Conservation (phyloP, 2,329 filamentous ascomycete genomes). For the Hypoxylon sp. region DNA sequence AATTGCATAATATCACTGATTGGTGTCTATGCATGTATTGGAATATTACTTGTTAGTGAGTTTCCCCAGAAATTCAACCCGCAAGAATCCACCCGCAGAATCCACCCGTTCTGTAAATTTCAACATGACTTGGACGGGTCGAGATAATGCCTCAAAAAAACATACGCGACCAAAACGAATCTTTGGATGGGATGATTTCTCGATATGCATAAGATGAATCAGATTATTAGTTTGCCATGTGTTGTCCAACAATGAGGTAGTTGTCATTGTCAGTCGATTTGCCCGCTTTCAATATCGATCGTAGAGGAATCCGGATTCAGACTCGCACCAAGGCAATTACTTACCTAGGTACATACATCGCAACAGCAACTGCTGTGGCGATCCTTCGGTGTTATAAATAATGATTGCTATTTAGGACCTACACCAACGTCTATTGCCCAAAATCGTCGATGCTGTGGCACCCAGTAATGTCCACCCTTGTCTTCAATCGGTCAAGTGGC, state of each 20-base stretch:
- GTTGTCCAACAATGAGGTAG: constrained; percentile 2
- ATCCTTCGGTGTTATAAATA: constrained; percentile 32
- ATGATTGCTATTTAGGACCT: constrained; percentile 24
- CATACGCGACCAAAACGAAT: neutral
- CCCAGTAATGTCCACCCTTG: constrained; percentile 27
- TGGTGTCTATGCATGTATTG: neutral
- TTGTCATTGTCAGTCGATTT: neutral
- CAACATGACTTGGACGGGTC: neutral
- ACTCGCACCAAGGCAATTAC: constrained; percentile 17
- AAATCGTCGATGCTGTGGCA: constrained; percentile 36
- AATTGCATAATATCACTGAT: neutral
- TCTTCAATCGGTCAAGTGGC: constrained; percentile 28
- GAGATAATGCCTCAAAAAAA: neutral
- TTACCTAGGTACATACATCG: too few species aligned
- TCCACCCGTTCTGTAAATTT: neutral
- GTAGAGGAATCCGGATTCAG: constrained; percentile 28
- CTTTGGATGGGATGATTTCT: neutral
- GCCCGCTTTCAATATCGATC: constrained; percentile 5
- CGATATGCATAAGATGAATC: neutral
- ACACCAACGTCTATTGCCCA: constrained; percentile 30
- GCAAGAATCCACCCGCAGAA: too few species aligned
- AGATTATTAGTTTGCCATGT: neutral
- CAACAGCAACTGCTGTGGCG: constrained; percentile 19
- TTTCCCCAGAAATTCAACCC: neutral
- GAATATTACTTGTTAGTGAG: neutral